Evolutionary conservation across 768 basidiomycete genomes (phyloP).

Genomic region (Xanthoconium stramineum): DNA sequence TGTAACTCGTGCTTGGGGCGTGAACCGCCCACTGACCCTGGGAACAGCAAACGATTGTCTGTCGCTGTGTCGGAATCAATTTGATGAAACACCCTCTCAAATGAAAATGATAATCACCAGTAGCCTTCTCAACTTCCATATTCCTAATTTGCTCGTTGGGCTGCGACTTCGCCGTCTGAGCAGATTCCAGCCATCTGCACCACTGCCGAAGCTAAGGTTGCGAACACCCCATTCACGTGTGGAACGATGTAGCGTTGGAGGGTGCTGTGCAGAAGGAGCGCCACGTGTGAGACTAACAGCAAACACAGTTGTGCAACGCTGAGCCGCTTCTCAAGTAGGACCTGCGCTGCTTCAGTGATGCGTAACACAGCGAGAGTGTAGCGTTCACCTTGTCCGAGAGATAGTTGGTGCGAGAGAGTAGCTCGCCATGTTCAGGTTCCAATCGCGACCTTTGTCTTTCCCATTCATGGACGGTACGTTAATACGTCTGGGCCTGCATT

Average conservation of each 20-base stretch:
- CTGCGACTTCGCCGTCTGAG: conserved; percentile 30
- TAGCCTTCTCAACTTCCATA: conserved; percentile 13
- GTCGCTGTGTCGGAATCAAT: background rate
- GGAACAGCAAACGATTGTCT: background rate
- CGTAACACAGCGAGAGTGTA: background rate
- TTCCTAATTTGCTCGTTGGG: conserved; percentile 15
- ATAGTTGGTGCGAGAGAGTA: conserved; percentile 67
- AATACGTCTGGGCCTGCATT: conserved; percentile 64
- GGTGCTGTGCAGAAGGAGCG: conserved; percentile 34
- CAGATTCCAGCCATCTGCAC: conserved; percentile 36
- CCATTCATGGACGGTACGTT: conserved; percentile 63
- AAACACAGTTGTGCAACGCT: conserved; percentile 86
- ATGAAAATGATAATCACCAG: conserved; percentile 4
- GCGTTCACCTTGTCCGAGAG: conserved; percentile 74
- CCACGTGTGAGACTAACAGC: conserved; percentile 79
- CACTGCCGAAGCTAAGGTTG: conserved; percentile 54
- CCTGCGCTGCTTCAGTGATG: conserved; percentile 39
- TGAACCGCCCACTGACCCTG: background rate
- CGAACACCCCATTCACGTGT: conserved; percentile 56
- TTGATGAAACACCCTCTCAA: background rate
- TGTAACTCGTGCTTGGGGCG: background rate
- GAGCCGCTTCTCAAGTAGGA: conserved; percentile 84
- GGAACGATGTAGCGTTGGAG: conserved; percentile 17
- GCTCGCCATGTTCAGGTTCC: conserved; percentile 66
- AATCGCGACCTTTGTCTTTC: conserved; percentile 63